Evolutionary conservation across 208 protist genomes (phyloP).

Genomic region (Leishmania tropica): DNA sequence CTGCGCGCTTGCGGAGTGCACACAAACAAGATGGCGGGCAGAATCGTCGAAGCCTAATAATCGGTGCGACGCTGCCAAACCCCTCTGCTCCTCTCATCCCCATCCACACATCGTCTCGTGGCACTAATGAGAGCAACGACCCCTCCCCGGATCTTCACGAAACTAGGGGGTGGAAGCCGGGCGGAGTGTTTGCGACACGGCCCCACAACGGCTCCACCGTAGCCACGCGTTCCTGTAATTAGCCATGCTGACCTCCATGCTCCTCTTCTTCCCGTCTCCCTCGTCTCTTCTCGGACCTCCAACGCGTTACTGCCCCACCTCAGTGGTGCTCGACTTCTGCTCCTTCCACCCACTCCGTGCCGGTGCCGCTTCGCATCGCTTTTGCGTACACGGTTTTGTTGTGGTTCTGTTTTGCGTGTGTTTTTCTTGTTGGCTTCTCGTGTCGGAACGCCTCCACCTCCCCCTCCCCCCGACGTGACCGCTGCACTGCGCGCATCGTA

Average conservation of each 20-base stretch:
- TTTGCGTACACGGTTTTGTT: not conserved
- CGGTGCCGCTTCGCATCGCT: not conserved
- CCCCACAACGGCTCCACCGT: not conserved
- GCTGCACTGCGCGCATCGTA: not conserved
- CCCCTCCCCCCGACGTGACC: not conserved
- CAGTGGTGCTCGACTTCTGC: not conserved
- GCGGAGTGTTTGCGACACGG: not conserved
- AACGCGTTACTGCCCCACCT: not conserved
- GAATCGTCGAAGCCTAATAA: not conserved
- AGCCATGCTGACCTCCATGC: not conserved
- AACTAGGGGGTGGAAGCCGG: not conserved
- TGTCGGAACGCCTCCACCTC: not conserved
- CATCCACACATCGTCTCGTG: not conserved
- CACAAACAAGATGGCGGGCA: not conserved
- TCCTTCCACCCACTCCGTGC: not conserved
- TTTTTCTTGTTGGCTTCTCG: not conserved
- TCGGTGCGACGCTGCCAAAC: not conserved
- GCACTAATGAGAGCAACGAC: not conserved
- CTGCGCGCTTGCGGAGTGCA: not conserved
- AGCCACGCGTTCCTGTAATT: not conserved
- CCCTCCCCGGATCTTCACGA: not conserved
- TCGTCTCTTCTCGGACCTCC: not conserved
- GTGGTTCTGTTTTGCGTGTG: not conserved
- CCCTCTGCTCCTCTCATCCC: not conserved
- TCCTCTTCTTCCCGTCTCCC: not conserved